Conservation (phyloP, 2,329 filamentous ascomycete genomes). For the Colletotrichum higginsianum region DNA sequence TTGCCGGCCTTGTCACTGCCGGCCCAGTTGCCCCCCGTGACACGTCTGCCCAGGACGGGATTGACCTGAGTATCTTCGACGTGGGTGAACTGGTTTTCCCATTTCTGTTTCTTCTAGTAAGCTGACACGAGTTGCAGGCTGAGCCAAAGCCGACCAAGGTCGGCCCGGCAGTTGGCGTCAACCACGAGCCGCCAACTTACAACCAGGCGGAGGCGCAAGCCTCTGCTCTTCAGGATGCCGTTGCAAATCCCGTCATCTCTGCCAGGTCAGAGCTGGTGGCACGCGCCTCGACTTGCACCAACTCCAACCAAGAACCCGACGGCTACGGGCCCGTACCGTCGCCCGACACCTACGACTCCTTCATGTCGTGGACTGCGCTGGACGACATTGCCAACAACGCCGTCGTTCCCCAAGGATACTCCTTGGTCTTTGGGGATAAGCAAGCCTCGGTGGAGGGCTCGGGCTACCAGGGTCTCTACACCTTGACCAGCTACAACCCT, state of each 20-base stretch:
- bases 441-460: neutral
- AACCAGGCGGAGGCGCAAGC: conserved; percentile 1
- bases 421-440: neutral
- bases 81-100: neutral
- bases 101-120: too few relatives aligned
- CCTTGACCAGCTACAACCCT: conserved; percentile 17
- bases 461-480: conserved; percentile 18
- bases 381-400: neutral
- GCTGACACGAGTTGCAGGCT: conserved; percentile 5
- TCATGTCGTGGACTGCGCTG: conserved; percentile 10
- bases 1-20: conserved; percentile 18
- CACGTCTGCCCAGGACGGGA: conserved; percentile 6
- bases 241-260: neutral
- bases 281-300: conserved; percentile 2
- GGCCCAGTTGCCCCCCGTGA: conserved; percentile 13
- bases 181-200: conserved; percentile 24
- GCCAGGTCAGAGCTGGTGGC: neutral
- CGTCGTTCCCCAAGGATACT: neutral
- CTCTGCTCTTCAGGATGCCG: conserved; percentile 11
- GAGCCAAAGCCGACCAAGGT: conserved; percentile 17
- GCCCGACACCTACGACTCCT: conserved; percentile 18
- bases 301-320: conserved; percentile 5
- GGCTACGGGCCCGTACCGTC: conserved; percentile 13
- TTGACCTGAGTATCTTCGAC: conserved; percentile 27
- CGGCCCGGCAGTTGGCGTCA: conserved; percentile 27